Percentiles rank a stretch among this genome's conserved stretches.
Conservation (phyloP, 148 eudicot species). For the Vaccinium macrocarpon region DNA sequence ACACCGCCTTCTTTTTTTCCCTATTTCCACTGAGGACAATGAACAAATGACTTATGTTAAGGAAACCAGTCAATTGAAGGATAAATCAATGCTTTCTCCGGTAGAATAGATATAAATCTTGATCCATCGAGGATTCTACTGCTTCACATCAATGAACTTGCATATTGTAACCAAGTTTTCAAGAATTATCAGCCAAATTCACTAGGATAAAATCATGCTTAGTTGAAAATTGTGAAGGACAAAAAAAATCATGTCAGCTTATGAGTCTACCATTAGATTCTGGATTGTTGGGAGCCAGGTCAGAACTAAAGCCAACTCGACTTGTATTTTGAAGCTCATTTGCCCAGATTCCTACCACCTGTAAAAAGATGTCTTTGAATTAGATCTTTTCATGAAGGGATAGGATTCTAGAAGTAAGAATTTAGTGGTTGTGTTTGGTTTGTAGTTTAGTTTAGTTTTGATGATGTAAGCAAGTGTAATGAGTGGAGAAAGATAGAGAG, state of each 20-base stretch:
- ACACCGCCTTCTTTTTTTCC: background rate
- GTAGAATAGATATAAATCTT: background rate
- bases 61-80: background rate
- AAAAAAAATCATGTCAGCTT: background rate
- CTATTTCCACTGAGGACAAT: background rate
- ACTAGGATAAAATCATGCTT: background rate
- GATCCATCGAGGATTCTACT: background rate
- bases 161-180: background rate
- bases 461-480: too few relatives aligned
- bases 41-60: background rate
- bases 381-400: background rate
- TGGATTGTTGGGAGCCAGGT: background rate
- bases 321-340: background rate
- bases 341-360: background rate
- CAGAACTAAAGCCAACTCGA: conserved; percentile 7
- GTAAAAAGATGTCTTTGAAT: background rate
- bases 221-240: background rate
- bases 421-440: too few relatives aligned
- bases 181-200: background rate
- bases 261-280: conserved; percentile 1
- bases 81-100: background rate
- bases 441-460: too few relatives aligned
- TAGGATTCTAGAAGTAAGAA: background rate
- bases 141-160: background rate
- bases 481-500: too few relatives aligned